Evolutionary conservation across 495 filamentous ascomycete species (phyloP), one percentile per base, ranked within the genome.

Genomic region (Schizothecium vesticola): DNA sequence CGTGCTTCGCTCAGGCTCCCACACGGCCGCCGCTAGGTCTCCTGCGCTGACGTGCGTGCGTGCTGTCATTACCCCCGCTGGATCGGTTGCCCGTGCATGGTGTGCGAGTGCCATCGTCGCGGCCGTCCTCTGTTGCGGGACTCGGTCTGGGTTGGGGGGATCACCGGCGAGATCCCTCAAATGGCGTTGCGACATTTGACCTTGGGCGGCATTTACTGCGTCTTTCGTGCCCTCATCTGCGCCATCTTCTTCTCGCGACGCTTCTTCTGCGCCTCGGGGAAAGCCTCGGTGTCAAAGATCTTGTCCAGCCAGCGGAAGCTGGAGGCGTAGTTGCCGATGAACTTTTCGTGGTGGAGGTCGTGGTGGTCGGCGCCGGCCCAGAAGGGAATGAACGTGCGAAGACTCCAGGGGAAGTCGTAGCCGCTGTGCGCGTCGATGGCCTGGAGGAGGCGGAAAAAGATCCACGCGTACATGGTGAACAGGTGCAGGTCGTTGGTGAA

Each of bases 241-340:
- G 89, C 87, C 31, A 88, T 63, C 84, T 92, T 95, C 73, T 86
- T 86, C 80, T 96, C 93, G 55, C 93, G 86, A 74, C 94, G 88
- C 71, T 85, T 87, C 86, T 93, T 93, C 58, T 90, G 84, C 10
- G 95, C 92, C 77, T 95, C 95, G 5, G 91, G 89, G 51, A 91
- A 92, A 70, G 92, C 91, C 83, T 99, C 94, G 63, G 95, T 99
- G 79, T 97, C 93, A 65, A 97, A 86, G 69, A 90, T 70, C 77
- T 91, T 95, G 80, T 99, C 95, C 95, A 96, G 98, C 96, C 96
- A 99, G 75, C 96, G 87, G 87, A 99, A 99, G 82, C 92, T 96
- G 77, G 93, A 97, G 25, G 94, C 85, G 78, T 97, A 99, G 82
- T 99, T 99, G 64, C 95, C 95, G 72, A 98, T 92, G 84, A 99